Conservation (phyloP, 2,329 filamentous ascomycete species). For the Microascus cirrosus region DNA sequence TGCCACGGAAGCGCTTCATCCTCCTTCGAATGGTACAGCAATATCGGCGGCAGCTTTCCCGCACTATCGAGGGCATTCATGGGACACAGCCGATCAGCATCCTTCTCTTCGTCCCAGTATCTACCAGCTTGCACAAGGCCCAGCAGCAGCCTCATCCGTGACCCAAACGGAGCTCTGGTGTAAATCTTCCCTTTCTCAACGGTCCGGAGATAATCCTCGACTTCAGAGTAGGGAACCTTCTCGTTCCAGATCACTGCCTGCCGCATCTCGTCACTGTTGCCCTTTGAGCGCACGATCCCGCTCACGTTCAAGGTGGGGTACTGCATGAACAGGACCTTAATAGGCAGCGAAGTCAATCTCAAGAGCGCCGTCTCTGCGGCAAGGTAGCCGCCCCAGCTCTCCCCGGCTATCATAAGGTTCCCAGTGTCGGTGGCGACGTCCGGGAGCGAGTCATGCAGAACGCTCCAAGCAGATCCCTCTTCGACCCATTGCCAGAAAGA, state of each 20-base stretch:
- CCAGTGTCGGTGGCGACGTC: not conserved
- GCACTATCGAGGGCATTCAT: not conserved
- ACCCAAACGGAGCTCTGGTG: not conserved
- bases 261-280: not conserved
- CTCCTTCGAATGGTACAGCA: slow-evolving; percentile 1
- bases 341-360: not conserved
- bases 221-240: not conserved
- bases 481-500: slow-evolving; percentile 2
- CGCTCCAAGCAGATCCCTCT: not conserved
- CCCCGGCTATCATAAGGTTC: slow-evolving; percentile 1
- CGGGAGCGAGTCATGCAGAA: not conserved
- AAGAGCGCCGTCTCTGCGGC: not conserved
- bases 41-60: not conserved
- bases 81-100: not conserved
- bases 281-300: not conserved
- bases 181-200: not conserved
- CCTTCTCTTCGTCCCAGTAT: not conserved
- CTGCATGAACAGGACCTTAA: not conserved
- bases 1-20: slow-evolving; percentile 2
- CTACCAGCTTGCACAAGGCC: not conserved
- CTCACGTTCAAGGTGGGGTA: not conserved
- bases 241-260: not conserved
- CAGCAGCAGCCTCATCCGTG: not conserved
- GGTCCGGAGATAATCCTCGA: not conserved
- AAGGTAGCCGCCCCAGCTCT: not conserved